Evolutionary conservation across 2,329 filamentous ascomycete genomes (phyloP).

Genomic region (Thermoascus crustaceus): DNA sequence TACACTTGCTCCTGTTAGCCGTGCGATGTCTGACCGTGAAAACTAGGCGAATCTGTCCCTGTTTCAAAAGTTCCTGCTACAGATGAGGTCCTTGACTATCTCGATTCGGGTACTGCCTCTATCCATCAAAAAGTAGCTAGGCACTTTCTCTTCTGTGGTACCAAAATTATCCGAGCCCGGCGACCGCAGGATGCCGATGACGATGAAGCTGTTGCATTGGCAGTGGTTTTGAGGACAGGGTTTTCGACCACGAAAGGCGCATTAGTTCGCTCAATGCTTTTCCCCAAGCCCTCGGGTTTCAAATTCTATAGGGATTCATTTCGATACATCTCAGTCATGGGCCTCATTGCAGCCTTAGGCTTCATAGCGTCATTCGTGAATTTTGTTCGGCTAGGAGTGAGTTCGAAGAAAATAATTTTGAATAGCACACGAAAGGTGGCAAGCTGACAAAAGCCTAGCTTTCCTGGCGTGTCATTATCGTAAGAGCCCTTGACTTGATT

Average conservation of each 20-base stretch:
- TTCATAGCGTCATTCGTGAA: constrained; percentile 90
- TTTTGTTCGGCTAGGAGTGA: constrained; percentile 67
- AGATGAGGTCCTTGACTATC: constrained; percentile 64
- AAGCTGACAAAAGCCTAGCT: no score
- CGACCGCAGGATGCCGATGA: constrained; percentile 78
- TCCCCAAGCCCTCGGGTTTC: constrained; percentile 96
- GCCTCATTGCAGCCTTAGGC: constrained; percentile 69
- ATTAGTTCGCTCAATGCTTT: constrained; percentile 93
- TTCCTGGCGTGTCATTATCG: constrained; percentile 81
- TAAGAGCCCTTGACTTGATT: constrained; percentile 87
- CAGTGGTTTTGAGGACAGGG: constrained; percentile 85
- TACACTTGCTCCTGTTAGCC: constrained; percentile 3
- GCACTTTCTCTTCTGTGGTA: constrained; percentile 89
- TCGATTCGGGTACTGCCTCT: constrained; percentile 73
- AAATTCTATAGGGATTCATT: constrained; percentile 98
- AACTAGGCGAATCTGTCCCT: constrained; percentile 78
- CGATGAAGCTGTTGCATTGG: constrained; percentile 82
- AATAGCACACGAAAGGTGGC: no score
- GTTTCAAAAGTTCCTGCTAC: constrained; percentile 85
- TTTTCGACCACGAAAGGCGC: constrained; percentile 98
- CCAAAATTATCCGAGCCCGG: constrained; percentile 85
- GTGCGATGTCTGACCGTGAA: constrained; percentile 12
- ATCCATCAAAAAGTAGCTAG: constrained; percentile 75
- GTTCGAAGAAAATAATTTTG: constrained; percentile 10
- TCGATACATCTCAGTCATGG: constrained; percentile 97